These are phyloP conservation scores for Grigorovia transvaalensis DNA, from an alignment of 805 yeast genomes.

Conservation along the genomic window DNA sequence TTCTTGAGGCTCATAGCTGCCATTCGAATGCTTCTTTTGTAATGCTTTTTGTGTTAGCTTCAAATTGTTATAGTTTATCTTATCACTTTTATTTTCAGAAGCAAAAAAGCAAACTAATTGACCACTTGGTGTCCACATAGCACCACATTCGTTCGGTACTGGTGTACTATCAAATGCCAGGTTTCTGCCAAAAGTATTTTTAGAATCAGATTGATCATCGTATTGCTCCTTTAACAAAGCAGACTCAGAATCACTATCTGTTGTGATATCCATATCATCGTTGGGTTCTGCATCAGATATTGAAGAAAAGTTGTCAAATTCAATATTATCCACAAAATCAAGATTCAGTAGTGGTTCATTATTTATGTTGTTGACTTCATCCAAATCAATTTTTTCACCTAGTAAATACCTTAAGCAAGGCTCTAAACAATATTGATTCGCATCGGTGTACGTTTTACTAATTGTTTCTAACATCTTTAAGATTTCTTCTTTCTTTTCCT, in stretches of 20 bases:
- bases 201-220: slow-evolving; percentile 6
- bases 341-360: slow-evolving; percentile 25
- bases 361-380: slow-evolving; percentile 31
- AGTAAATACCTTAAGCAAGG: slow-evolving; percentile 63
- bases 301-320: slow-evolving; percentile 28
- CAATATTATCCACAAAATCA: slow-evolving; percentile 23
- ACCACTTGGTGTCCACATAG: slow-evolving; percentile 74
- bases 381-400: slow-evolving; percentile 63
- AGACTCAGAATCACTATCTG: slow-evolving; percentile 33
- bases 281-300: slow-evolving; percentile 26
- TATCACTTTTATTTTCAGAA: slow-evolving; percentile 36
- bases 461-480: slow-evolving; percentile 43
- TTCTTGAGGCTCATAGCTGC: slow-evolving; percentile 1
- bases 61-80: slow-evolving; percentile 28
- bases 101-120: slow-evolving; percentile 74
- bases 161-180: slow-evolving; percentile 67
- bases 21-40: slow-evolving; percentile 12
- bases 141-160: slow-evolving; percentile 89
- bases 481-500: slow-evolving; percentile 42
- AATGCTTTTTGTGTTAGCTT: slow-evolving; percentile 18
- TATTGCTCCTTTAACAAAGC: slow-evolving; percentile 28
- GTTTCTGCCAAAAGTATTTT: slow-evolving; percentile 11
- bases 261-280: slow-evolving; percentile 12
- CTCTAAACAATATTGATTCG: slow-evolving; percentile 64
- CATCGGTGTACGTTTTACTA: slow-evolving; percentile 43